A percentile compares a stretch with the other conserved stretches of the same genome.
Conservation (phyloP, 2,329 filamentous ascomycete species). For the Rugonectria rugulosa region DNA sequence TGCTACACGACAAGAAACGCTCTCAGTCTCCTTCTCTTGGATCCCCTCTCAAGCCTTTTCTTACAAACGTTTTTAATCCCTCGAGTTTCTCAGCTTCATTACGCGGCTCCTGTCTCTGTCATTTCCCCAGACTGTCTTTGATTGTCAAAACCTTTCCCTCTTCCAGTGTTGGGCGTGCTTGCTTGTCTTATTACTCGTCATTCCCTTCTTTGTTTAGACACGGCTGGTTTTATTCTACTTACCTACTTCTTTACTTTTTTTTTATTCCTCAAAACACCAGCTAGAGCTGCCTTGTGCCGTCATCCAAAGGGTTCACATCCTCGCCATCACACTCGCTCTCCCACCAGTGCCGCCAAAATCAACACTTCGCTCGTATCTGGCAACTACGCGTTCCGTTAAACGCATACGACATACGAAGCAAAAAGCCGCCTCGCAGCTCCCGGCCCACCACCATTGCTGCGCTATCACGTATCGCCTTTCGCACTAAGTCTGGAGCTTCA, state of each 20-base stretch:
- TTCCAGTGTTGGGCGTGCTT: too few species aligned
- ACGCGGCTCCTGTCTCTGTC: too few species aligned
- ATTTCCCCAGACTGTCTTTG: too few species aligned
- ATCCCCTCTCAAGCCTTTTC: background rate
- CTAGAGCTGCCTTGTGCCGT: too few species aligned
- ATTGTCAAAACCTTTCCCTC: too few species aligned
- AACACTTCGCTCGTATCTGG: background rate
- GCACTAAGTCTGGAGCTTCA: conserved; percentile 16
- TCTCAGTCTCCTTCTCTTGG: conserved; percentile 8
- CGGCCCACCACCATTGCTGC: conserved; percentile 19
- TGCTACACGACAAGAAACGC: background rate
- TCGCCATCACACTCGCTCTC: too few species aligned
- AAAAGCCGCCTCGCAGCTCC: conserved; percentile 8
- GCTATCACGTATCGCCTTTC: conserved; percentile 18
- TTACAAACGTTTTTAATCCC: background rate
- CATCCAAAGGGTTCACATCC: too few species aligned
- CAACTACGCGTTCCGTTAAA: conserved; percentile 1
- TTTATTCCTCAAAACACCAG: too few species aligned
- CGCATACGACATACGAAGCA: too few species aligned
- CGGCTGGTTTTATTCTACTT: too few species aligned
- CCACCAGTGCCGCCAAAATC: background rate
- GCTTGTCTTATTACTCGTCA: too few species aligned
- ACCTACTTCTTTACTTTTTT: background rate
- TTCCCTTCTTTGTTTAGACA: too few species aligned
- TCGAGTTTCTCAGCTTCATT: background rate